phyloP scores from a whole-genome alignment of 2,329 filamentous ascomycete species.

The Phialophora expanda region DNA sequence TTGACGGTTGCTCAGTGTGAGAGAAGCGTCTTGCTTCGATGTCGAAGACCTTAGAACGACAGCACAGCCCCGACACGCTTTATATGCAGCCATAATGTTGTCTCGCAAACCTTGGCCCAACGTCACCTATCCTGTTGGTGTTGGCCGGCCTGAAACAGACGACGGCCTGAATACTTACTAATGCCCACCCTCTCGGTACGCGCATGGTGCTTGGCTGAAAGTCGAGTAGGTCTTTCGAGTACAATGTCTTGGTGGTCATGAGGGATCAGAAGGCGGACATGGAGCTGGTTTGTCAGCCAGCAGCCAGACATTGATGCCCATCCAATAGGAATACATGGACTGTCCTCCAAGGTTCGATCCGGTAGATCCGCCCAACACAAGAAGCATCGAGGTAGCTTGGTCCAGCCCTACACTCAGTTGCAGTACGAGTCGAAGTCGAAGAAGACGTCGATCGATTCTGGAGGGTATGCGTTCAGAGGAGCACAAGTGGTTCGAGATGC shows the following conservation, averaged over 20 bases:
- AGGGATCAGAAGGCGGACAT: no score
- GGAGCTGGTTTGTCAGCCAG: constrained; percentile 1
- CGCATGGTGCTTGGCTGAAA: background rate
- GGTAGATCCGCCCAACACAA: background rate
- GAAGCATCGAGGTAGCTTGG: background rate
- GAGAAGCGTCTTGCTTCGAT: background rate
- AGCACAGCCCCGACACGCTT: background rate
- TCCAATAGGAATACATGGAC: background rate
- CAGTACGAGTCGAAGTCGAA: background rate
- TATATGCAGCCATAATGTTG: background rate
- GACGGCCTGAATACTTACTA: background rate
- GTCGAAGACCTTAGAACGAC: background rate
- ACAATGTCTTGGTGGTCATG: no score
- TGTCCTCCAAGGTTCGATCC: background rate
- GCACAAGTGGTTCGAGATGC: background rate
- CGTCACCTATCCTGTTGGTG: background rate
- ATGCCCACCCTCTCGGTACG: background rate
- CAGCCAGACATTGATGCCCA: background rate
- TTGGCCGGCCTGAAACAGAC: background rate
- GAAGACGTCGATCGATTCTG: background rate
- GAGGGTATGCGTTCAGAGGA: background rate
- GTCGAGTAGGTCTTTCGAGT: background rate
- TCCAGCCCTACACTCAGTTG: background rate
- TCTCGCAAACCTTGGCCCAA: background rate
- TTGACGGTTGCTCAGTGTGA: background rate